Conservation (phyloP, 805 yeast genomes). For the Citeromyces nyonsensis region DNA sequence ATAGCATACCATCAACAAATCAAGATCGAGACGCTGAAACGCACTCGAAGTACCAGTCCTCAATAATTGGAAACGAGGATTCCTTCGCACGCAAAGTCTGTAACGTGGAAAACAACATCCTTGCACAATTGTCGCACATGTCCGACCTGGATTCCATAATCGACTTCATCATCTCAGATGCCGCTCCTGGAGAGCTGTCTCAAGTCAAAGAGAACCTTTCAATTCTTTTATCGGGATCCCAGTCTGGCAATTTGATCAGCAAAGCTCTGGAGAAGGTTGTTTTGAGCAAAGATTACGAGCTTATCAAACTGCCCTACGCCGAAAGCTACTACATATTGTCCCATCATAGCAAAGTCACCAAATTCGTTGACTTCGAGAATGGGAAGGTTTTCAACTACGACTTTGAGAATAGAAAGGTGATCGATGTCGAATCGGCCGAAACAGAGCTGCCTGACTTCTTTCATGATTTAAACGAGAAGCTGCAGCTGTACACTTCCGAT, state of each 20-base stretch:
- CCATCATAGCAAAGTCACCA: conserved; percentile 28
- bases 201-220: conserved; percentile 12
- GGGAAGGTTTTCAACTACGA: conserved; percentile 43
- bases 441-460: conserved; percentile 8
- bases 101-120: no score
- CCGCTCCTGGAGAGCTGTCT: conserved; percentile 41
- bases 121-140: no score
- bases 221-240: conserved; percentile 10
- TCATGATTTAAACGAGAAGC: conserved; percentile 8
- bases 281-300: conserved; percentile 9
- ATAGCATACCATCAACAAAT: no score
- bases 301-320: conserved; percentile 1
- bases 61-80: no score
- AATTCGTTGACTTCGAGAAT: conserved; percentile 36
- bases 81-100: no score
- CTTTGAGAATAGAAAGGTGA: conserved; percentile 27
- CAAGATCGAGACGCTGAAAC: no score
- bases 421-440: conserved; percentile 28
- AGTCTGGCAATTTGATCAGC: conserved; percentile 8
- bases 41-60: no score
- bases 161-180: conserved; percentile 23
- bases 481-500: conserved; percentile 37
- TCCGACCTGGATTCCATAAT: conserved; percentile 9
- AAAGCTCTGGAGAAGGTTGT: conserved; percentile 10
- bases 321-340: conserved; percentile 22